A percentile compares a stretch with the other conserved stretches of the same genome.
Evolutionary conservation across 1,139 yeast genomes (phyloP).

Genomic region (Geotrichum australiense): DNA sequence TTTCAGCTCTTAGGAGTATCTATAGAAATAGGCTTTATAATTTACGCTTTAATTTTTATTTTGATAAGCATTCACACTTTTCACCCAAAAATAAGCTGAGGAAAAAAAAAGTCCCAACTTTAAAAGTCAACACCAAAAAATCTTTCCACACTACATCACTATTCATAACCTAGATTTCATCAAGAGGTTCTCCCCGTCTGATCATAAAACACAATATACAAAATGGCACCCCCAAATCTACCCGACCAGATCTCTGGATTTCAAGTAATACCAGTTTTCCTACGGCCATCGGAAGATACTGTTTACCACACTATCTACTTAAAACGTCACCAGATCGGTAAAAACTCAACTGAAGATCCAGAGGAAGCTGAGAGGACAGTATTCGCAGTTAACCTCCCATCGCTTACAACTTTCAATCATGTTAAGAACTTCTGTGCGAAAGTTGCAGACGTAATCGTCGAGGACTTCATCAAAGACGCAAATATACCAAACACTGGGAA

Average conservation of each 20-base stretch:
- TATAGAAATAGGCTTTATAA: no score
- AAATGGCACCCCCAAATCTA: slow-evolving; percentile 6
- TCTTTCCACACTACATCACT: no score
- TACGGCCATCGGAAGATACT: slow-evolving; percentile 31
- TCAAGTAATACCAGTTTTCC: slow-evolving; percentile 43
- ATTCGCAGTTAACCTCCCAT: slow-evolving; percentile 73
- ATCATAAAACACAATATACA: background rate
- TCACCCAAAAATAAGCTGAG: no score
- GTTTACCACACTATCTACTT: slow-evolving; percentile 29
- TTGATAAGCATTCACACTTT: no score
- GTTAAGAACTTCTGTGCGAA: slow-evolving; percentile 54
- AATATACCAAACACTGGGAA: slow-evolving; percentile 45
- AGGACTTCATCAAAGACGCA: slow-evolving; percentile 33
- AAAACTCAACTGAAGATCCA: slow-evolving; percentile 20
- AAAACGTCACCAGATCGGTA: slow-evolving; percentile 26
- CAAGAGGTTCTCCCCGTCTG: no score
- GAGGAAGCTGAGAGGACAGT: slow-evolving; percentile 49
- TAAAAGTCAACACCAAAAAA: no score
- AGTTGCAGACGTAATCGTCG: slow-evolving; percentile 54
- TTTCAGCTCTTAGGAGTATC: no score
- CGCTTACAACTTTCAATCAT: slow-evolving; percentile 46
- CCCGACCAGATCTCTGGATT: slow-evolving; percentile 46
- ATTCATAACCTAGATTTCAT: no score
- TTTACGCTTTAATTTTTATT: no score
- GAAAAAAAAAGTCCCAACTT: no score